Percentiles rank a stretch among this genome's conserved stretches.
Conservation (phyloP, 2,329 filamentous ascomycete genomes). For the Fusarium aywerte region DNA sequence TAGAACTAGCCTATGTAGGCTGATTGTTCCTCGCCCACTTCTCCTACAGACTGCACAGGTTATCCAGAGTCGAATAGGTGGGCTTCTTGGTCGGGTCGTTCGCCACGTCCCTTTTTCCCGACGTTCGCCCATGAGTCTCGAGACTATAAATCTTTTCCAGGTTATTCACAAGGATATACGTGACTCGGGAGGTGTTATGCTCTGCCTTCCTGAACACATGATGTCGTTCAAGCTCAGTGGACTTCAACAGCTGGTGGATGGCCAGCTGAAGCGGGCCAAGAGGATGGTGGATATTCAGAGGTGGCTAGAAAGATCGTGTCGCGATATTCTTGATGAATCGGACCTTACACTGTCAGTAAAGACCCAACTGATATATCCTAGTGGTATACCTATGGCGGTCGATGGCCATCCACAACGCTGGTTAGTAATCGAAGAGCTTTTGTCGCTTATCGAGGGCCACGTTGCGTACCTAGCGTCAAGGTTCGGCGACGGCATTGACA, state of each 20-base stretch:
- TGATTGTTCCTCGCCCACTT: conserved; percentile 67
- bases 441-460: conserved; percentile 55
- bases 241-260: conserved; percentile 65
- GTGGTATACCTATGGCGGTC: conserved; percentile 58
- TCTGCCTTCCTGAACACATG: conserved; percentile 71
- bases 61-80: conserved; percentile 64
- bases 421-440: conserved; percentile 56
- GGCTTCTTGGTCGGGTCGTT: conserved; percentile 62
- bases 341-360: conserved; percentile 65
- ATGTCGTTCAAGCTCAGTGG: conserved; percentile 72
- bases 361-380: conserved; percentile 68
- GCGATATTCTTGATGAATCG: conserved; percentile 74
- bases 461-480: conserved; percentile 50
- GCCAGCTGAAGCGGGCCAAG: conserved; percentile 53
- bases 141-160: conserved; percentile 52
- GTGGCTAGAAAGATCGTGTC: conserved; percentile 60
- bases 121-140: conserved; percentile 52
- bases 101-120: conserved; percentile 68
- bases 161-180: conserved; percentile 53
- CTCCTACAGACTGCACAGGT: conserved; percentile 67
- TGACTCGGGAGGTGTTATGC: conserved; percentile 60
- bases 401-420: conserved; percentile 66
- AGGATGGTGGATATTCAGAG: conserved; percentile 63
- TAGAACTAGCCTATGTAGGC: conserved; percentile 57
- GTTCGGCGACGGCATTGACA: conserved; percentile 59